Conservation (phyloP, 2,329 filamentous ascomycete genomes). For the Claviceps monticola region DNA sequence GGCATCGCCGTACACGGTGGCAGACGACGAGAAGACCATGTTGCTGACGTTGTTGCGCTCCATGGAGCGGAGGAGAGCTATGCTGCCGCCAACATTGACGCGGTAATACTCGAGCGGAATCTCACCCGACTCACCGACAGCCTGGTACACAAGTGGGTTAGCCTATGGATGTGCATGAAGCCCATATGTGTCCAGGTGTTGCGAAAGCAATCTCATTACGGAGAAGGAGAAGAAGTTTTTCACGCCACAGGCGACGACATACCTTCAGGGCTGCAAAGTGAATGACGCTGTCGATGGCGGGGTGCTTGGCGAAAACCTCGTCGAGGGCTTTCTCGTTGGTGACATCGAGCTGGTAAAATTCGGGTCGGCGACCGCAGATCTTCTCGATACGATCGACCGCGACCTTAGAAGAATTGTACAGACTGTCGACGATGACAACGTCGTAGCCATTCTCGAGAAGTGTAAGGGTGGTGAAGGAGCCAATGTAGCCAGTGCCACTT, state of each 20-base stretch:
- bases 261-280: constrained; percentile 97
- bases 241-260: constrained; percentile 6
- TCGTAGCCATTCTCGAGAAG: constrained; percentile 92
- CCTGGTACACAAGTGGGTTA: constrained; percentile 34
- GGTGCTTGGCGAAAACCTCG: constrained; percentile 75
- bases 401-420: constrained; percentile 92
- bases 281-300: constrained; percentile 93
- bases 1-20: constrained; percentile 95
- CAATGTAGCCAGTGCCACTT: constrained; percentile 94
- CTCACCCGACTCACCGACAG: constrained; percentile 87
- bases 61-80: constrained; percentile 79
- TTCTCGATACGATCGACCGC: constrained; percentile 91
- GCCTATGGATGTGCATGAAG: background rate
- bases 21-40: constrained; percentile 96
- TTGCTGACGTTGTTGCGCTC: constrained; percentile 80
- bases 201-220: background rate
- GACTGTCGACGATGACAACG: constrained; percentile 89
- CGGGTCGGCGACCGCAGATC: constrained; percentile 74
- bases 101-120: constrained; percentile 96
- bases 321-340: constrained; percentile 75
- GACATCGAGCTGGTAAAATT: constrained; percentile 76
- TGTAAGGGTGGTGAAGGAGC: constrained; percentile 86
- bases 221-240: background rate
- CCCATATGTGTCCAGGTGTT: background rate
- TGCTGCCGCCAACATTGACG: constrained; percentile 88